Conservation (phyloP, 2,329 filamentous ascomycete genomes). For the Fragosphaeria purpurea region DNA sequence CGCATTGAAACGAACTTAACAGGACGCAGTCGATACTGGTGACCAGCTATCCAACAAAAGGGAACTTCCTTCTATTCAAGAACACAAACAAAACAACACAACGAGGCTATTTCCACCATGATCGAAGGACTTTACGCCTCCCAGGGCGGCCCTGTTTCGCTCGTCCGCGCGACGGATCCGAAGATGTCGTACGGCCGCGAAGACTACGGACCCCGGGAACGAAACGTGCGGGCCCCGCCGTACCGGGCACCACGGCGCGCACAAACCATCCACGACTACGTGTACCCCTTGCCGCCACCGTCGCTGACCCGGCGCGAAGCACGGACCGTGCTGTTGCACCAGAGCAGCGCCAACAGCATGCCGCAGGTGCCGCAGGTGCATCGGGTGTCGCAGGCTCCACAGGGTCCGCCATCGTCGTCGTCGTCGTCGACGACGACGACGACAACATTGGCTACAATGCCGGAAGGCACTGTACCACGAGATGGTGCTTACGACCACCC, state of each 20-base stretch:
- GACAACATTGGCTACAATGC: background rate
- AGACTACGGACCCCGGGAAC: slow-evolving; percentile 31
- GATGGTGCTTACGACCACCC: slow-evolving; percentile 4
- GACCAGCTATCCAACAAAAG: too few species aligned
- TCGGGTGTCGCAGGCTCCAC: too few species aligned
- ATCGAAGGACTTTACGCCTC: slow-evolving; percentile 22
- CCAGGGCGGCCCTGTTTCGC: slow-evolving; percentile 9
- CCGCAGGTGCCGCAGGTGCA: background rate
- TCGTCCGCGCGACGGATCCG: slow-evolving; percentile 11
- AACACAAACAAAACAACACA: too few species aligned
- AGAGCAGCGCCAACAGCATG: background rate
- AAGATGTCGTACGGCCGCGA: slow-evolving; percentile 26
- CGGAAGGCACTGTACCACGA: too few species aligned
- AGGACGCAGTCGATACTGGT: too few species aligned
- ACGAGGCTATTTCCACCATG: slow-evolving; percentile 15
- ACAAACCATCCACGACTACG: slow-evolving; percentile 37
- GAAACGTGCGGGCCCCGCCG: slow-evolving; percentile 22
- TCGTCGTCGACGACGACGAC: background rate
- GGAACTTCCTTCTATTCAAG: too few species aligned
- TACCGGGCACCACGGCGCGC: slow-evolving; percentile 33
- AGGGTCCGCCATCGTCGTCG: background rate
- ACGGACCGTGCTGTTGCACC: slow-evolving; percentile 8
- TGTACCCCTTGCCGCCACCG: slow-evolving; percentile 19
- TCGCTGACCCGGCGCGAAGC: slow-evolving; percentile 9
- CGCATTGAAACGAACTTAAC: too few species aligned